These are phyloP conservation scores for Tetrahymena elliotti DNA, from an alignment of 73 alveolate genomes.

Conservation along the genomic window DNA sequence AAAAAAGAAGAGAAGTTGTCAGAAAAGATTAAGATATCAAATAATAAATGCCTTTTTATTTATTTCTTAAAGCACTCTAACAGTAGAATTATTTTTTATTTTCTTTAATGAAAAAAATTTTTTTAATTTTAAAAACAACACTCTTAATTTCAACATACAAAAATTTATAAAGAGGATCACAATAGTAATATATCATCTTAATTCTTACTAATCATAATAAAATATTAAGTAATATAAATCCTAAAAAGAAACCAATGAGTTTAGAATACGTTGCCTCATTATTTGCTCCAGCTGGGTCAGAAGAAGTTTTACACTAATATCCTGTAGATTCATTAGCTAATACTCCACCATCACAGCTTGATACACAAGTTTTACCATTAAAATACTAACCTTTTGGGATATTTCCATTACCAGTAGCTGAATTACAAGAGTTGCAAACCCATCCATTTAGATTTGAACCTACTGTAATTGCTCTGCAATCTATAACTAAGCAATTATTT, in stretches of 20 bases:
- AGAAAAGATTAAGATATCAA: too few relatives aligned
- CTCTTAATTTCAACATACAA: too few relatives aligned
- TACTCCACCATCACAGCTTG: background rate
- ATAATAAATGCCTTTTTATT: too few relatives aligned
- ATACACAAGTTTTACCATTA: background rate
- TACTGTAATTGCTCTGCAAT: background rate
- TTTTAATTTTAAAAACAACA: too few relatives aligned
- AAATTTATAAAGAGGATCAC: too few relatives aligned
- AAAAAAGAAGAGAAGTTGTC: too few relatives aligned
- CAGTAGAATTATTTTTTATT: too few relatives aligned
- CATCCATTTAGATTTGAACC: background rate
- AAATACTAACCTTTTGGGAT: background rate
- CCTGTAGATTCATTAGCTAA: background rate
- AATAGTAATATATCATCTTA: too few relatives aligned
- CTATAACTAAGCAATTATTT: background rate
- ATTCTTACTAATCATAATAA: too few relatives aligned
- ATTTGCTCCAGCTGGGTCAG: background rate
- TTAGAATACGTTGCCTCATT: background rate
- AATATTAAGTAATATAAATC: too few relatives aligned
- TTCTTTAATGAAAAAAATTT: too few relatives aligned
- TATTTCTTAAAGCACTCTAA: too few relatives aligned
- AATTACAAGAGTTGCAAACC: background rate
- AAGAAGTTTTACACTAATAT: background rate
- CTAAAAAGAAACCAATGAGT: background rate
- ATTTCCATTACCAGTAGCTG: background rate